Conservation (phyloP, 257 asterid species). For the Cordia subcordata region DNA sequence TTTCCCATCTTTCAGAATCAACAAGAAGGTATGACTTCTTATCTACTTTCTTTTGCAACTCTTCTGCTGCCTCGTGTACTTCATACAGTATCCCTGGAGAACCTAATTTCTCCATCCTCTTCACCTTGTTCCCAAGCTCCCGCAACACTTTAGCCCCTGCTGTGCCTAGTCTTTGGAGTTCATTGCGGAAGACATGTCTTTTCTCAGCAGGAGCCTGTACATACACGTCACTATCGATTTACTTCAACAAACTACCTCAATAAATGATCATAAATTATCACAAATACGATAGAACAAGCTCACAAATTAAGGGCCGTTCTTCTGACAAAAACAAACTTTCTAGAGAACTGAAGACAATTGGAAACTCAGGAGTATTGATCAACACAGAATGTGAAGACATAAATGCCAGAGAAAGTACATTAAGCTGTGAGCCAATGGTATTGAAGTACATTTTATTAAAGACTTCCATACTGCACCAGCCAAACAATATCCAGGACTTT, state of each 20-base stretch:
- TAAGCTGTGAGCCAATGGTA: no score
- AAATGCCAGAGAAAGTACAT: no score
- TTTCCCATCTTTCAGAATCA: slow-evolving; percentile 64
- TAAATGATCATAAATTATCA: no score
- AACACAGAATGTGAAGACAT: no score
- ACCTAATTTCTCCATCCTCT: slow-evolving; percentile 58
- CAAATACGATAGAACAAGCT: no score
- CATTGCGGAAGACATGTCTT: slow-evolving; percentile 55
- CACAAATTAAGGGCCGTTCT: neutral
- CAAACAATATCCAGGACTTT: no score
- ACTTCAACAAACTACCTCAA: no score
- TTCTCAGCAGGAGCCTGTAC: slow-evolving; percentile 64
- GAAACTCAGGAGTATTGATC: no score
- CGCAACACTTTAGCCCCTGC: slow-evolving; percentile 55
- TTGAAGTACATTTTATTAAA: no score
- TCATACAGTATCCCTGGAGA: slow-evolving; percentile 27
- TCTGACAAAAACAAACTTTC: no score
- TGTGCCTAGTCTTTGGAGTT: slow-evolving; percentile 52
- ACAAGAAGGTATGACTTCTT: slow-evolving; percentile 61
- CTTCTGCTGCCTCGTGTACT: slow-evolving; percentile 47
- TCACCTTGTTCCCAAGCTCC: slow-evolving; percentile 52
- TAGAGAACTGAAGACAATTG: no score
- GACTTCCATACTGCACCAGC: no score
- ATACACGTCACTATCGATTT: neutral
- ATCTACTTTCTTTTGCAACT: slow-evolving; percentile 45